Evolutionary conservation across 2,329 filamentous ascomycete species (phyloP).

Genomic region (Aspergillus luchuensis): DNA sequence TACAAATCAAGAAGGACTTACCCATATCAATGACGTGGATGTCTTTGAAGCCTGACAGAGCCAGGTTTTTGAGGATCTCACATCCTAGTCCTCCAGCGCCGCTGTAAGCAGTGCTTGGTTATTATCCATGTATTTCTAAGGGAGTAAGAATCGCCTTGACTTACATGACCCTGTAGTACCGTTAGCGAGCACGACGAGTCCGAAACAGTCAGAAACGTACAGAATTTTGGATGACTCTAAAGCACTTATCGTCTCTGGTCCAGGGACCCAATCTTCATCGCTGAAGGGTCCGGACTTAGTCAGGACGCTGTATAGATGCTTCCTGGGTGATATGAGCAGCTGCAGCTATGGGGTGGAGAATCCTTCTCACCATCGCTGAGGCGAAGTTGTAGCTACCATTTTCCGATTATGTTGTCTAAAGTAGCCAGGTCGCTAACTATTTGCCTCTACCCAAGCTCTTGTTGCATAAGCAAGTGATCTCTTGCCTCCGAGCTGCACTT

Average conservation of each 20-base stretch:
- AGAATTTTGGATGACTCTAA: constrained; percentile 74
- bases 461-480: neutral
- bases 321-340: constrained; percentile 57
- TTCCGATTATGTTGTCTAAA: constrained; percentile 10
- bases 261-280: constrained; percentile 61
- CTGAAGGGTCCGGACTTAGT: constrained; percentile 78
- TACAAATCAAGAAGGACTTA: constrained; percentile 40
- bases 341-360: neutral
- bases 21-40: constrained; percentile 99
- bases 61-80: constrained; percentile 94
- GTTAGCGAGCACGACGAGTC: constrained; percentile 22
- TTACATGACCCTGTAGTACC: constrained; percentile 53
- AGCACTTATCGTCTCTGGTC: constrained; percentile 54
- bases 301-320: constrained; percentile 79
- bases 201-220: constrained; percentile 48
- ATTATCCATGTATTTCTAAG: constrained; percentile 21
- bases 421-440: neutral
- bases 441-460: neutral
- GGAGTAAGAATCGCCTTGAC: constrained; percentile 26
- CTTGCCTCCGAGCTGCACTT: neutral
- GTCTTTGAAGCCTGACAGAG: constrained; percentile 90
- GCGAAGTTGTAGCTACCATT: constrained; percentile 18
- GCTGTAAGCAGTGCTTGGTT: constrained; percentile 52
- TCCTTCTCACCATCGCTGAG: constrained; percentile 21
- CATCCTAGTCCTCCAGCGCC: constrained; percentile 93